Conservation (phyloP, 495 filamentous ascomycete species). For the Physcia stellaris region DNA sequence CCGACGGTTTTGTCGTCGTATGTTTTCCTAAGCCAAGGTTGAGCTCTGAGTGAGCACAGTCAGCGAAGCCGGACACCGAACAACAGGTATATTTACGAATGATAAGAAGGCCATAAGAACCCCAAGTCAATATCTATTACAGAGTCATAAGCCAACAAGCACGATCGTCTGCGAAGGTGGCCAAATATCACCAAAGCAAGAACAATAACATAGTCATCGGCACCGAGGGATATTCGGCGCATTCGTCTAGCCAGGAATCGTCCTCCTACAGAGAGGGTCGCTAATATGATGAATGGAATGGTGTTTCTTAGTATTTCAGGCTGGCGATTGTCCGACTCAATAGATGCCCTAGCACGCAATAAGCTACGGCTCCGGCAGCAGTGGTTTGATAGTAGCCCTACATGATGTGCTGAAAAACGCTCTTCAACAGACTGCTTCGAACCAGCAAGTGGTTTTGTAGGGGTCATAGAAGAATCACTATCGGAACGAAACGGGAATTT, state of each 20-base stretch:
- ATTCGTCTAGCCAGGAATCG: background rate
- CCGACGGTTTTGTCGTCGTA: slow-evolving; percentile 19
- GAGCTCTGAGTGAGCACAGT: slow-evolving; percentile 13
- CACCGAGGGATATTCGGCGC: background rate
- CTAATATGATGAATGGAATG: background rate
- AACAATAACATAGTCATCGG: background rate
- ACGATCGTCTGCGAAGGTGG: background rate
- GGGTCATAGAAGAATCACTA: no score
- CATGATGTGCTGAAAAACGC: no score
- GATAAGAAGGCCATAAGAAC: background rate
- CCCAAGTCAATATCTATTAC: background rate
- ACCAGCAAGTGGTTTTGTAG: no score
- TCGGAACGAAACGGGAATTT: no score
- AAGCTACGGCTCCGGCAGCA: no score
- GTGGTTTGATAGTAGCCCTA: no score
- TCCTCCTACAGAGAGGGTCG: background rate
- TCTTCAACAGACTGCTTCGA: no score
- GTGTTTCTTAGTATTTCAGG: background rate
- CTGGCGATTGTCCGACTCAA: slow-evolving; percentile 1
- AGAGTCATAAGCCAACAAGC: background rate
- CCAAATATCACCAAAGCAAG: background rate
- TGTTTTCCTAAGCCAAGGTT: slow-evolving; percentile 24
- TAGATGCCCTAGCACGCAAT: no score
- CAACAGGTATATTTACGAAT: background rate
- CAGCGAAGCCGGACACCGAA: background rate